Evolutionary conservation across 2,329 filamentous ascomycete species (phyloP), one percentile per base, ranked within the genome.

Genomic region (Colletotrichum nymphaeae): DNA sequence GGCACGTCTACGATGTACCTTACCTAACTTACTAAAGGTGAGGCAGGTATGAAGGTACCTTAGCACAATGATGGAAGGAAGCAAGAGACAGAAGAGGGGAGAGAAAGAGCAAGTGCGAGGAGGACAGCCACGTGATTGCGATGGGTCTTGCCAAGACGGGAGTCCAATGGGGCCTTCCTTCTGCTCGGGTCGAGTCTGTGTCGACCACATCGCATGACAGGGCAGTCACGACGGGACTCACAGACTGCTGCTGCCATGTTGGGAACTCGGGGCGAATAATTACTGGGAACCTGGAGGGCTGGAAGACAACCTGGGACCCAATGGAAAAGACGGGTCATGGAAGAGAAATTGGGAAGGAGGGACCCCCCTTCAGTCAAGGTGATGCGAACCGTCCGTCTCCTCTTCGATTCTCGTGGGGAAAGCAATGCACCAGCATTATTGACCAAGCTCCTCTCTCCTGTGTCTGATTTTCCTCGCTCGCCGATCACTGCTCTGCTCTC

Each of bases 401-500:
- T 53, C 30, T 32, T 63, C 14, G 12, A 46, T 46, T 14, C 22
- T 42, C 60, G 60, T 46, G 58, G 28, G 46, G 46, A 32, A 52
- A 52, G 28, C 28, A 63, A 63, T 63, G 60, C 52, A 65, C 8
- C 62, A 14, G 37, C 14, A 28, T n/a, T 14, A 28, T 12, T 46
- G 35, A 24, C 22, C n/a, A 42, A 30, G 32, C n/a, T 30, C 24
- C n/a, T 62, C 42, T 35, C 28, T 63, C 60, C 52, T 65, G 52
- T 69, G 69, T 69, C 30, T 62, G 70, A 65, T 69, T 73, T 69
- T 60, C 42, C 70, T 69, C 32, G 46, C 70, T 64, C 58, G 71
- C 46, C 49, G 71, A 71, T 73, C 70, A 64, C 60, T 19, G 67
- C 65, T 49, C 42, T 58, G 53, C 53, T 30, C 60, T 66, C 60